Conservation (phyloP, 2,329 filamentous ascomycete species). For the Fusarium haematococcum region DNA sequence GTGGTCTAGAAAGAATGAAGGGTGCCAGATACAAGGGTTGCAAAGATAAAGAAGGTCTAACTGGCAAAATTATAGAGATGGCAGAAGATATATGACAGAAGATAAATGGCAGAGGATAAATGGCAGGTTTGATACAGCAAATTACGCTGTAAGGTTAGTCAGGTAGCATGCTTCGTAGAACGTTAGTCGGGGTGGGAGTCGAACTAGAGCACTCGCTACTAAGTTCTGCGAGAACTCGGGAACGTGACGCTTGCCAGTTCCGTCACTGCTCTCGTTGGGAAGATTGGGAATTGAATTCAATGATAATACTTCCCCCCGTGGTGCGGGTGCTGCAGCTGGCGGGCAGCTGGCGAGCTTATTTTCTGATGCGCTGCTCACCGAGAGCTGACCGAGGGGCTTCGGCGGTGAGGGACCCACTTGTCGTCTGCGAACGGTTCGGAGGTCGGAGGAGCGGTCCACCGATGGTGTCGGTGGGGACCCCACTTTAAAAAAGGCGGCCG, state of each 20-base stretch:
- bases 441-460: conserved; percentile 19
- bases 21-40: background rate
- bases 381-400: conserved; percentile 8
- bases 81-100: background rate
- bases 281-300: background rate
- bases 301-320: background rate
- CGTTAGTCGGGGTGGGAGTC: background rate
- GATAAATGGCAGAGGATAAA: background rate
- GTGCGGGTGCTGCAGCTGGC: background rate
- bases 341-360: background rate
- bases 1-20: background rate
- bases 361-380: conserved; percentile 5
- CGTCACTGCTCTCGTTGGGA: background rate
- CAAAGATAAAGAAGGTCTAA: background rate
- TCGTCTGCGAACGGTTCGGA: conserved; percentile 19
- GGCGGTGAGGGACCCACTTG: background rate
- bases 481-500: conserved; percentile 17
- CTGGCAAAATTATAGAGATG: conserved; percentile 2
- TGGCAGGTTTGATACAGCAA: background rate
- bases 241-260: background rate
- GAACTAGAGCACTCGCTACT: background rate
- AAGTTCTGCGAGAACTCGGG: background rate
- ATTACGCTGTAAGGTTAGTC: background rate
- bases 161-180: background rate
- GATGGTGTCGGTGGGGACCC: background rate